phyloP scores from a whole-genome alignment of 805 yeast genomes.

The Wickerhamiella kurtzmanii region DNA sequence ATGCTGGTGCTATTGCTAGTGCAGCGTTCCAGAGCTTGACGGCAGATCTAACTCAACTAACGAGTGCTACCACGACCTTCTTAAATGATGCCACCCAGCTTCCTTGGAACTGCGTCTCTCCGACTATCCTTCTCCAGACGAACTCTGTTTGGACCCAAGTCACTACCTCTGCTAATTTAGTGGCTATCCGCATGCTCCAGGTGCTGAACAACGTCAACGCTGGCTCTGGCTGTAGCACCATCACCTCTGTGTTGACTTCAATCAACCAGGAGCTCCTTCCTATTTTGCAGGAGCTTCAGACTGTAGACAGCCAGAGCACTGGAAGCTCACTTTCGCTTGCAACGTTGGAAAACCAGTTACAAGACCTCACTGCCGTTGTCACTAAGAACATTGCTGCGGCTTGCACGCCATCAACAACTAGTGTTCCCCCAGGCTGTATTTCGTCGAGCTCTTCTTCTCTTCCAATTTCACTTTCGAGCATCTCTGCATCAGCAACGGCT shows the following conservation, averaged over 20 bases:
- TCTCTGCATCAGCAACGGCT: conserved; percentile 8
- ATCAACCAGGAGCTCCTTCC: background rate
- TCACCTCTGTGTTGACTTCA: background rate
- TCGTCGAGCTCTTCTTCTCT: background rate
- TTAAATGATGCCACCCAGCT: background rate
- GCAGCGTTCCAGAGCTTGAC: background rate
- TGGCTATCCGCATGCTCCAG: background rate
- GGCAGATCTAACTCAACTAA: background rate
- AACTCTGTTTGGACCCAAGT: background rate
- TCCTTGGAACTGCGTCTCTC: background rate
- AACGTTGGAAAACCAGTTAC: background rate
- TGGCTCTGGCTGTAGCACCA: background rate
- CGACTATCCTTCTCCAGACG: background rate
- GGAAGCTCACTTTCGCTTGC: background rate
- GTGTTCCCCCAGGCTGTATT: background rate
- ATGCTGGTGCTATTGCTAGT: background rate
- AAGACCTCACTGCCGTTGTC: background rate
- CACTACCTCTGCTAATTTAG: background rate
- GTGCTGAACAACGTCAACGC: background rate
- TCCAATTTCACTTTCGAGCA: background rate
- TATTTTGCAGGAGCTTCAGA: background rate
- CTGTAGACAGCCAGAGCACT: background rate
- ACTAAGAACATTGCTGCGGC: background rate
- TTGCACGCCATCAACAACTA: background rate
- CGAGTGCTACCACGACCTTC: background rate